Evolutionary conservation across 352 stramenopile genomes (phyloP), one percentile per base, ranked within the genome.

Genomic region (Pythium pectinolyticum): DNA sequence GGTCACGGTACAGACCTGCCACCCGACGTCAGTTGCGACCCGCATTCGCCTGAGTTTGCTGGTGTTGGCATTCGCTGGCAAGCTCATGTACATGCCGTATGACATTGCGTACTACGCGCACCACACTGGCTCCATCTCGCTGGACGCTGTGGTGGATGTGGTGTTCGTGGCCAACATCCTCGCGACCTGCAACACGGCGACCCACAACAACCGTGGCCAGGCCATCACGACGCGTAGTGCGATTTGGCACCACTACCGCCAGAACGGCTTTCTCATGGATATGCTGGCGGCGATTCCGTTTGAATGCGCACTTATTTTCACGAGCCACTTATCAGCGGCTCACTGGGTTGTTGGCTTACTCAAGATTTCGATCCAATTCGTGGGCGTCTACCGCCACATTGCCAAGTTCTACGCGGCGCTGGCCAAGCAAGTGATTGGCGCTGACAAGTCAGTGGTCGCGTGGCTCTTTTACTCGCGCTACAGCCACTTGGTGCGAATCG

Each of bases 391-490:
- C 4, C 67, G 73, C 0, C 54, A 75, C 17, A 46, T 81, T 19
- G 76, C 74, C 9, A 67, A 77, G 10, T 57, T 84, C 30, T 61
- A 78, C 3, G 41, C 74, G 1, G 59, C 70, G 30, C 65, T 61
- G 15, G 54, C 73, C 20, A 58, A 67, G 25, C 59, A 67, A 10
- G 60, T 67, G 20, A 57, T 57, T 34, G 64, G 67, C 37, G 70
- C 63, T 15, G 65, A 73, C 30, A 77, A 75, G 6, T 75, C 67
- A 4, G 50, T 82, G 5, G 64, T 72, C 45, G 61, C 65, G 4
- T 81, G 69, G 76, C 43, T 87, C 19, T 40, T 80, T 19, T 85
- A 84, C 52, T 86, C 74, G 3, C 68, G 75, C 5, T 83, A 79
- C 41, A 78, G 66, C 0, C 70, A 86, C 56, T 40, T 84, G 2